Percentiles rank a stretch among this genome's conserved stretches.
phyloP scores from a whole-genome alignment of 2,329 filamentous ascomycete genomes.

The Sporothrix variecibatus region DNA sequence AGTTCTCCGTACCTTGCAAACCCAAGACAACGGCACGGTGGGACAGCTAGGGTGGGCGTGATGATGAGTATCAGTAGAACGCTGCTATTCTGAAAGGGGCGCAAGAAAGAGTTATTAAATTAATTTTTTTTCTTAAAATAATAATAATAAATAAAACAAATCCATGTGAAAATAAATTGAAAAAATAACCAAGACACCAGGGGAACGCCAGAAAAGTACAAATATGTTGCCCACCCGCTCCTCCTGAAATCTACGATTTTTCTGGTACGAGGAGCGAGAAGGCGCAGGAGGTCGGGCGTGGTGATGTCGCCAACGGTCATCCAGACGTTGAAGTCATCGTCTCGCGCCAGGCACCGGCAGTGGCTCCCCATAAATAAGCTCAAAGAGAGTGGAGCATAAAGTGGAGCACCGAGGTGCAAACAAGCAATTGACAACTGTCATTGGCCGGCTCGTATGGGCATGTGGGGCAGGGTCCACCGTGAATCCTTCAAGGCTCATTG shows the following conservation, averaged over 20 bases:
- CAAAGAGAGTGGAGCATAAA: background rate
- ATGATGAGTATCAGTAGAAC: background rate
- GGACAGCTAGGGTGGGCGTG: background rate
- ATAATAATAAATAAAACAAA: background rate
- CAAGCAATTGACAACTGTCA: background rate
- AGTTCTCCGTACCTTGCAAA: background rate
- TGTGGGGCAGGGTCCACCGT: background rate
- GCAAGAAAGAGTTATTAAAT: background rate
- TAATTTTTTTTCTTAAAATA: background rate
- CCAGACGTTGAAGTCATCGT: background rate
- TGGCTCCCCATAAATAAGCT: background rate
- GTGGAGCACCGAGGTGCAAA: background rate
- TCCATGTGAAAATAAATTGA: background rate
- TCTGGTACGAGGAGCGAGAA: background rate
- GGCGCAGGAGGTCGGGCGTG: background rate
- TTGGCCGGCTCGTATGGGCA: constrained; percentile 27
- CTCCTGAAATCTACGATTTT: background rate
- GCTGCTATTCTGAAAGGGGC: background rate
- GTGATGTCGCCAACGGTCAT: background rate
- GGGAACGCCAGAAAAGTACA: background rate
- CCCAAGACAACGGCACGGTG: background rate
- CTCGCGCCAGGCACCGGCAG: background rate
- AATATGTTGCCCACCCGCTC: background rate
- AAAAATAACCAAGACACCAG: background rate
- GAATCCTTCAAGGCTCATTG: background rate